Conservation (phyloP, 768 basidiomycete genomes). For the Dentipellis fragilis region DNA sequence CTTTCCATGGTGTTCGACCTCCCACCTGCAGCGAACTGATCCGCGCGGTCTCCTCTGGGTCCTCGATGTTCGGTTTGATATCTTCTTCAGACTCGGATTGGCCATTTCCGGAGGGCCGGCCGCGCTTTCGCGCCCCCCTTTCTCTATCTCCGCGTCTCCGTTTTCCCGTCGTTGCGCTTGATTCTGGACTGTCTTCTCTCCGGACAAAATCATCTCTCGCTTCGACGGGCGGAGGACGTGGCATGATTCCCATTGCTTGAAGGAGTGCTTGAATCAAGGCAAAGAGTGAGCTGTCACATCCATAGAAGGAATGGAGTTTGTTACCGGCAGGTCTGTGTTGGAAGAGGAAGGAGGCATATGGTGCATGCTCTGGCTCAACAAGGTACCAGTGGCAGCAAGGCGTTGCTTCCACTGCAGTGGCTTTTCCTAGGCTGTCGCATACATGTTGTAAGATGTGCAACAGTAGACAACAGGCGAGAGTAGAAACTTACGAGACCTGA, state of each 20-base stretch:
- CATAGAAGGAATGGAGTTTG: neutral
- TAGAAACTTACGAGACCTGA: neutral
- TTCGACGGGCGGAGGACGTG: neutral
- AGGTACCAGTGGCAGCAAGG: neutral
- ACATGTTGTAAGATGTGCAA: neutral
- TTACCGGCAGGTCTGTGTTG: neutral
- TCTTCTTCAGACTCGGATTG: neutral
- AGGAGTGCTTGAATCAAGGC: neutral
- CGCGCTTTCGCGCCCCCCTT: neutral
- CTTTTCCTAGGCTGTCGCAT: neutral
- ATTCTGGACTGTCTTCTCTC: too few species aligned
- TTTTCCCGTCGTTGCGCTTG: neutral
- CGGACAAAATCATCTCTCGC: neutral
- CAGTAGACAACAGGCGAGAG: neutral
- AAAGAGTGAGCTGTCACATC: neutral
- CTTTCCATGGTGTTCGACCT: too few species aligned
- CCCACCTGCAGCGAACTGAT: neutral
- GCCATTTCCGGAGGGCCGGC: neutral
- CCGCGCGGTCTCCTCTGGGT: neutral
- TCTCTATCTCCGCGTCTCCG: neutral
- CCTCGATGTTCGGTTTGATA: neutral
- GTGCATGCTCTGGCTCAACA: neutral
- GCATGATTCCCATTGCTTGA: conserved; percentile 1
- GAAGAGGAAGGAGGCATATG: neutral
- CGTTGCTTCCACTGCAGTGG: too few species aligned